Evolutionary conservation across 192 early-diverging fungal species (phyloP), one percentile per base, ranked within the genome.

Genomic region (Podila epicladia): DNA sequence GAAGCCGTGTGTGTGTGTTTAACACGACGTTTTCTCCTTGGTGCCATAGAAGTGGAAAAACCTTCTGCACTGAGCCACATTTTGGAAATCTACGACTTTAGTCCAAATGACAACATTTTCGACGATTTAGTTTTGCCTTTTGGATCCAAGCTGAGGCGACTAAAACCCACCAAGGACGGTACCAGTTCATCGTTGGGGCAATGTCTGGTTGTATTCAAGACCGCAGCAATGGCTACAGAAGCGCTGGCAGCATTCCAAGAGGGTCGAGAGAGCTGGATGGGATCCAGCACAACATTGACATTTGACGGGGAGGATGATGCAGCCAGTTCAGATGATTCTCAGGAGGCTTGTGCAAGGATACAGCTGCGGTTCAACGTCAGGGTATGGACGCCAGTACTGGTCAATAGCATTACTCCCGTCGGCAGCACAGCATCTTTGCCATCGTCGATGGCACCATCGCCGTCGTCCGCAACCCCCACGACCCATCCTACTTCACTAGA

Each of bases 201-300:
- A 48, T 69, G 65, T 58, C n/a, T 80, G 24, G 77, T 68, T 4
- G 61, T 80, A 20, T 80, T 80, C 61, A 80, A 80, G 62, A 80
- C 68, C 29, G 77, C 70, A 8, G 28, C 17, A 24, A 2, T 80
- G 45, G 77, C 77, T 8, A 33, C 70, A 9, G 77, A 80, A 35
- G 77, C 71, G 0, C 58, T 80, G 50, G 17, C 24, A n/a, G 67
- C 77, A 4, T 73, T 80, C 66, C 70, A 80, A 55, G 77, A 80
- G 37, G 77, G 77, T 13, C 65, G 35, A 33, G 71, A 68, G 29
- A 80, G 70, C 9, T 80, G 77, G 77, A 72, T 80, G 71, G 53
- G 22, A 24, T 53, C 71, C 0, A 71, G 55, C 9, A 59, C 77
- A 0, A 53, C 24, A 7, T 7, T 63, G 13, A 45, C 32, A 0